Conservation (phyloP, 202 grass and related monocot species). For the Zizania palustris region DNA sequence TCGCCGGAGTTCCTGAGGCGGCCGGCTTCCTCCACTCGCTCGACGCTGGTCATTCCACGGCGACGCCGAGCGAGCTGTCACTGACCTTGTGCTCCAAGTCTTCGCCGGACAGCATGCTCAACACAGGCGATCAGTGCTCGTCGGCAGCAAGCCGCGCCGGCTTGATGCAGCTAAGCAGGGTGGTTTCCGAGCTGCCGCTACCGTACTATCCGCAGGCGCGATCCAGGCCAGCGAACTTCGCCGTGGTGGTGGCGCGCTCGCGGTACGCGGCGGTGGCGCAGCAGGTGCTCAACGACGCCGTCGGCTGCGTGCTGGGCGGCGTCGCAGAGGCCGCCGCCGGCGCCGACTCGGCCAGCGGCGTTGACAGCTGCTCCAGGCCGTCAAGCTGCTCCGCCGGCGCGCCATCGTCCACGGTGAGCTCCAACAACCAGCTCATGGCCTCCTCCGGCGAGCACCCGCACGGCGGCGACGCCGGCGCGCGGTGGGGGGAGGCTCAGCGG, state of each 20-base stretch:
- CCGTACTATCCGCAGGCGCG: neutral
- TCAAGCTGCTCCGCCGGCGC: slow-evolving; percentile 33
- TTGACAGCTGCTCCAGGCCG: slow-evolving; percentile 24
- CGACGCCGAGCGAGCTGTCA: slow-evolving; percentile 55
- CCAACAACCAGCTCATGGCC: slow-evolving; percentile 37
- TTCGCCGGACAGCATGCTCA: slow-evolving; percentile 33
- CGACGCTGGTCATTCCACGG: neutral
- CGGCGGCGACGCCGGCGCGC: neutral
- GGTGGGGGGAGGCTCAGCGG: neutral
- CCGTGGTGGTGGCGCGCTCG: slow-evolving; percentile 48
- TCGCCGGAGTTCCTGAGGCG: neutral
- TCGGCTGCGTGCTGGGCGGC: slow-evolving; percentile 46
- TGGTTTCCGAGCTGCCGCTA: slow-evolving; percentile 11
- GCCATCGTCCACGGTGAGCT: slow-evolving; percentile 38
- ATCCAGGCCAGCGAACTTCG: slow-evolving; percentile 31
- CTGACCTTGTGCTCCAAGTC: slow-evolving; percentile 57
- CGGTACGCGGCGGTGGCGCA: slow-evolving; percentile 54
- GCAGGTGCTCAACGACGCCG: slow-evolving; percentile 54
- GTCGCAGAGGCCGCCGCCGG: slow-evolving; percentile 18
- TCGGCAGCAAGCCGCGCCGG: slow-evolving; percentile 66
- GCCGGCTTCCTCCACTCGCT: slow-evolving; percentile 24
- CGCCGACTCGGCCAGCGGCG: slow-evolving; percentile 24
- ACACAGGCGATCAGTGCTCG: slow-evolving; percentile 41
- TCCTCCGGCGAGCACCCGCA: slow-evolving; percentile 19
- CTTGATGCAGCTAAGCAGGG: slow-evolving; percentile 31